Percentiles rank a stretch among this genome's conserved stretches.
phyloP scores from a whole-genome alignment of 2,329 filamentous ascomycete species.

The Fusarium dimerum region DNA sequence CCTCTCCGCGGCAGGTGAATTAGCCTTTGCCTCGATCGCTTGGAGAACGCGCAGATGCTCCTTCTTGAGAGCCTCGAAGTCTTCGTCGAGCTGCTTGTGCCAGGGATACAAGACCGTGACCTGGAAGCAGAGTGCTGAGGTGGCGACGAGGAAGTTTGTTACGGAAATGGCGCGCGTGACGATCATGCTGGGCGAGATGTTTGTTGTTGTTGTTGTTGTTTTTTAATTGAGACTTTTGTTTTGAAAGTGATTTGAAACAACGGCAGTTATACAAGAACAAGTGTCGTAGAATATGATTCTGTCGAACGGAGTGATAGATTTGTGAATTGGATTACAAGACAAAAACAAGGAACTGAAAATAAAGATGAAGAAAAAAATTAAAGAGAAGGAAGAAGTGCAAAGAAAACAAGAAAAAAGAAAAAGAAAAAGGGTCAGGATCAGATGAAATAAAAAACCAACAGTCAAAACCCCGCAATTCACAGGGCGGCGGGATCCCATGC shows the following conservation, averaged over 20 bases:
- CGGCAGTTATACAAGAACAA: no score
- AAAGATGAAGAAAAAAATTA: constrained; percentile 3
- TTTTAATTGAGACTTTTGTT: no score
- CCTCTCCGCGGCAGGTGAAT: constrained; percentile 3
- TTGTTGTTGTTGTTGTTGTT: no score
- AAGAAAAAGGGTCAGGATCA: constrained; percentile 4
- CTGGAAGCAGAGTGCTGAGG: constrained; percentile 66
- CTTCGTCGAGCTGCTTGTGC: constrained; percentile 65
- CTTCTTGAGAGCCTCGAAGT: constrained; percentile 45
- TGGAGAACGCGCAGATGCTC: constrained; percentile 26
- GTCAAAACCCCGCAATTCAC: constrained; percentile 4
- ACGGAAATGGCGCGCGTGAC: constrained; percentile 30
- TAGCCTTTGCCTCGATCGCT: constrained; percentile 13
- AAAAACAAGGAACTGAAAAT: neutral
- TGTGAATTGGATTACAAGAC: neutral
- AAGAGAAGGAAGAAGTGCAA: neutral
- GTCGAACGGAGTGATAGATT: no score
- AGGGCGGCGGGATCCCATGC: no score
- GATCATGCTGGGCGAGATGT: constrained; percentile 19
- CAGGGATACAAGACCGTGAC: constrained; percentile 71
- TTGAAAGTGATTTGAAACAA: no score
- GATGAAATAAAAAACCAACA: constrained; percentile 2
- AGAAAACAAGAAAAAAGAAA: no score
- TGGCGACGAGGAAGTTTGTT: constrained; percentile 62
- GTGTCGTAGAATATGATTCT: no score